These are phyloP conservation scores for Diplosphaera chodatii DNA, from an alignment of 139 green algal genomes.

Conservation along the genomic window DNA sequence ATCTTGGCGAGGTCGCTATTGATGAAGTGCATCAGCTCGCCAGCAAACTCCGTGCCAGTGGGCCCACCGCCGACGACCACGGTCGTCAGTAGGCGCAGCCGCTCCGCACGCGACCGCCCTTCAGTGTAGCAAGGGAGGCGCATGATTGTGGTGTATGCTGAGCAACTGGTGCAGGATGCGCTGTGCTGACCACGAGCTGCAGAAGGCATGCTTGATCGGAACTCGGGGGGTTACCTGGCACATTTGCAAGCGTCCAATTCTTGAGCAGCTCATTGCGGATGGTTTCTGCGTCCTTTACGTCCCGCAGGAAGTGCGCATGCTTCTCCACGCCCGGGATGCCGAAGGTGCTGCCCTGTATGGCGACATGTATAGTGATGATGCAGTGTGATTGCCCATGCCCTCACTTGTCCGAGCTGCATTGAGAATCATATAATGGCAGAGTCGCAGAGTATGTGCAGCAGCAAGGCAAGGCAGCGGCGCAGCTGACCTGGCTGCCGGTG, in stretches of 20 bases:
- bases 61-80: conserved; percentile 84
- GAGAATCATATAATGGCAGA: no score
- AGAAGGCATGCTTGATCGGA: no score
- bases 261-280: conserved; percentile 60
- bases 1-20: conserved; percentile 26
- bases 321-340: conserved; percentile 76
- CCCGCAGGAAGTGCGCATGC: conserved; percentile 68
- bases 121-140: no score
- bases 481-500: conserved; percentile 56
- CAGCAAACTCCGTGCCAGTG: conserved; percentile 78
- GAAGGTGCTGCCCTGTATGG: conserved; percentile 74
- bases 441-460: no score
- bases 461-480: no score
- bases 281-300: conserved; percentile 44
- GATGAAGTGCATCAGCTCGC: conserved; percentile 50
- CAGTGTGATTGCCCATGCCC: no score
- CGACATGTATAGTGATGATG: no score
- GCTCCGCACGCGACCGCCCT: conserved; percentile 17
- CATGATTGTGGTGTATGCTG: no score
- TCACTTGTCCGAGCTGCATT: no score
- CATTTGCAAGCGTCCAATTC: conserved; percentile 61
- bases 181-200: no score
- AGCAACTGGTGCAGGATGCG: no score
- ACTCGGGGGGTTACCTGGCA: no score
- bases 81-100: conserved; percentile 59